Evolutionary conservation across 371 early-diverging fungal species (phyloP).

Genomic region (Mucor indicus): DNA sequence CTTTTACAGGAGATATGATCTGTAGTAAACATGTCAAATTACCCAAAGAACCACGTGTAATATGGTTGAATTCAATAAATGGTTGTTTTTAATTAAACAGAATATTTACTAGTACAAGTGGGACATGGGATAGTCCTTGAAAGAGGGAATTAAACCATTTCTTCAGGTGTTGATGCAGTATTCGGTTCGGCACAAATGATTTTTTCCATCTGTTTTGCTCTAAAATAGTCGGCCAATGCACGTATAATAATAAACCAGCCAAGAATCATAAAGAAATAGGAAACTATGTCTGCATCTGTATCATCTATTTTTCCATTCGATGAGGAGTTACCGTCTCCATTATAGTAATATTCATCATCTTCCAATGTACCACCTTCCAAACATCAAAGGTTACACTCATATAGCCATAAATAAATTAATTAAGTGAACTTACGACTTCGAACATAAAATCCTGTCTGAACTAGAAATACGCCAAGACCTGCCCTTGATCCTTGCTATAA

Average conservation of each 20-base stretch:
- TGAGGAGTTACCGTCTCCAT: slow-evolving; percentile 3
- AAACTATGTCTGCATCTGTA: slow-evolving; percentile 21
- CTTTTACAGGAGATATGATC: no score
- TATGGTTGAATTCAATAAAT: no score
- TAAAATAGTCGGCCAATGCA: slow-evolving; percentile 46
- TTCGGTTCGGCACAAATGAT: slow-evolving; percentile 33
- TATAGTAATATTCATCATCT: slow-evolving; percentile 15
- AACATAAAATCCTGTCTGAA: slow-evolving; percentile 54
- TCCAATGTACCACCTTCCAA: slow-evolving; percentile 24
- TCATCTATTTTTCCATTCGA: slow-evolving; percentile 6
- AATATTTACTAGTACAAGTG: no score
- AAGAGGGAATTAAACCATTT: slow-evolving; percentile 15
- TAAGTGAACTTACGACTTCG: slow-evolving; percentile 36
- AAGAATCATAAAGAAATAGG: slow-evolving; percentile 51
- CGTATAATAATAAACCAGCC: slow-evolving; percentile 57
- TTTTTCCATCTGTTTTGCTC: slow-evolving; percentile 49
- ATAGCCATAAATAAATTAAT: background rate
- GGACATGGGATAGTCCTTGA: no score
- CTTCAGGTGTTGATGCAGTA: slow-evolving; percentile 19
- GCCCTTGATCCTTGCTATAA: slow-evolving; percentile 55
- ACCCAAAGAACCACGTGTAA: no score
- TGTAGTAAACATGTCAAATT: no score
- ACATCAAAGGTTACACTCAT: background rate
- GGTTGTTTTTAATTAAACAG: no score
- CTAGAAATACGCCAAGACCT: slow-evolving; percentile 58